Evolutionary conservation across 768 basidiomycete genomes (phyloP).

Genomic region (Gloeophyllum trabeum): DNA sequence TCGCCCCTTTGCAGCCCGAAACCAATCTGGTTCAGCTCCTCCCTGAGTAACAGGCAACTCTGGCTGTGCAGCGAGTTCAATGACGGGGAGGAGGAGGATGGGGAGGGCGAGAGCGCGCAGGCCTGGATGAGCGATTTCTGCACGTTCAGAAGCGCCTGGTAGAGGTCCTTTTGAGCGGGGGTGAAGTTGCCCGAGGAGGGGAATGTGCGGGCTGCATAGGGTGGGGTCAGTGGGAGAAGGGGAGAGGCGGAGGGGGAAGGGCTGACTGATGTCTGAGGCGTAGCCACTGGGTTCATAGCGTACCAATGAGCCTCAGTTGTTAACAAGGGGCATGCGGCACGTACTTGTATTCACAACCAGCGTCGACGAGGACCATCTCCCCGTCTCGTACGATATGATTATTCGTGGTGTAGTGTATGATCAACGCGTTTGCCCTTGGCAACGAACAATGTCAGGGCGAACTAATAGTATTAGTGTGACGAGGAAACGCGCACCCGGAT

Average conservation of each 20-base stretch:
- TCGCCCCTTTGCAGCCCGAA: slow-evolving; percentile 32
- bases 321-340: slow-evolving; percentile 13
- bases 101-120: slow-evolving; percentile 31
- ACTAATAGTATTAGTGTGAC: not conserved
- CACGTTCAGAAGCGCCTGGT: slow-evolving; percentile 61
- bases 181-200: slow-evolving; percentile 80
- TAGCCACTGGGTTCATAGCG: slow-evolving; percentile 54
- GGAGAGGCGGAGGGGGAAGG: not conserved
- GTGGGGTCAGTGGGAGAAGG: slow-evolving; percentile 2
- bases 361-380: slow-evolving; percentile 82
- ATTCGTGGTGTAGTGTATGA: slow-evolving; percentile 93
- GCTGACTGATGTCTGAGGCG: slow-evolving; percentile 85
- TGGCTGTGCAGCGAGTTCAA: slow-evolving; percentile 70
- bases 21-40: slow-evolving; percentile 71
- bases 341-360: slow-evolving; percentile 87
- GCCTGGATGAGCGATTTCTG: slow-evolving; percentile 57
- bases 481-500: slow-evolving; percentile 52
- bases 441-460: not conserved
- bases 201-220: slow-evolving; percentile 63
- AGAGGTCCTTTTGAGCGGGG: slow-evolving; percentile 72
- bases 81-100: not conserved
- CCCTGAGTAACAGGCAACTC: slow-evolving; percentile 53
- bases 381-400: slow-evolving; percentile 60
- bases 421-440: slow-evolving; percentile 69
- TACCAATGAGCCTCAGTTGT: too few species aligned